Evolutionary conservation across 2,329 filamentous ascomycete species (phyloP), one percentile per base, ranked within the genome.

Genomic region (Penicillium concentricum): DNA sequence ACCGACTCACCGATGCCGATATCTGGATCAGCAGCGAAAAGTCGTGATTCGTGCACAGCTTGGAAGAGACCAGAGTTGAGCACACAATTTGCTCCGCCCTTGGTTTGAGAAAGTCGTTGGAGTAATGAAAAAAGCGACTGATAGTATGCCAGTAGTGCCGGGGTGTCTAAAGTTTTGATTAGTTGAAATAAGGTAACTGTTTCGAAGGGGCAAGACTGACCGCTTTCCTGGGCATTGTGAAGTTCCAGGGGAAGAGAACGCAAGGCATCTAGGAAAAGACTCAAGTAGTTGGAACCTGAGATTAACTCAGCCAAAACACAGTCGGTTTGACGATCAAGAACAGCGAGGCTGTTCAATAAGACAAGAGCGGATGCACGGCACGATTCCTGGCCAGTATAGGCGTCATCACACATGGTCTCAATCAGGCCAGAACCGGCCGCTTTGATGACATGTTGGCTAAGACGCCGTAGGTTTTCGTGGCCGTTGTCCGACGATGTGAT

Each of bases 21-120:
- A 73, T 99, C 94, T 0, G 94, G 94, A 72, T 99, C 94, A 13
- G 90, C 89, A 9, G 87, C 81, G 72, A 97, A 99, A 22, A 97
- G 82, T n/a, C 87, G 85, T 0, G 92, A 96, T 54, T 88, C 84
- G 60, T 89, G 88, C 28, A 97, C 79, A 0, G 90, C 84, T 43
- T 87, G 84, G 78, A 99, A 93, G 5, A 99, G 82, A 60, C 93
- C 93, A 9, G 91, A 90, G 67, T 95, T 92, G 41, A 97, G 81
- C n/a, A 97, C 86, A 61, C 91, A 86, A 56, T 88, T 88, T 45
- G 94, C 92, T 28, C 94, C 95, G n/a, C 83, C 79, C 56, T 89
- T 87, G 1, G 89, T 93, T 72, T 96, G 91, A 53, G 89, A 89
- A 50, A 97, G 84, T 62, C 92, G 88, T 24, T 96, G 82, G 26